Percentiles rank a stretch among this genome's conserved stretches.
Evolutionary conservation across 1,284 basidiomycete genomes (phyloP).

Genomic region (Vanrija pseudolonga): DNA sequence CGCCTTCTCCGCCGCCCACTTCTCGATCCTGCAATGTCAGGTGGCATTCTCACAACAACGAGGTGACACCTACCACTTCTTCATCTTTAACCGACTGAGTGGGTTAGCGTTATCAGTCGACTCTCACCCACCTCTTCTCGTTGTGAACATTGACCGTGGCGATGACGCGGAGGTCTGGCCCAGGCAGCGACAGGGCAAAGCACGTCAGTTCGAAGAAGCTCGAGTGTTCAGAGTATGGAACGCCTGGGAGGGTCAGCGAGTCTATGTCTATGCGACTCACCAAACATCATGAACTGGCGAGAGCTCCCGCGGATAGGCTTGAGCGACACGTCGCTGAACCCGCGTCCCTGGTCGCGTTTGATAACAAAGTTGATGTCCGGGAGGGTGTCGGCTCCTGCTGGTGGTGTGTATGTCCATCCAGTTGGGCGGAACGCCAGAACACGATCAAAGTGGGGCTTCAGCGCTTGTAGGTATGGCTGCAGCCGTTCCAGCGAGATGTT

Average conservation of each 20-base stretch:
- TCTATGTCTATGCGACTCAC: constrained; percentile 39
- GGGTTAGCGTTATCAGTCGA: background rate
- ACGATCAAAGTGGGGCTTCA: constrained; percentile 67
- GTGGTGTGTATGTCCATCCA: constrained; percentile 83
- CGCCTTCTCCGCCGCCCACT: constrained; percentile 77
- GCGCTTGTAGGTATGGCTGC: constrained; percentile 70
- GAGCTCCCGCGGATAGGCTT: constrained; percentile 70
- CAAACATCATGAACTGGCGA: constrained; percentile 66
- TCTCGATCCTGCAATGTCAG: constrained; percentile 63
- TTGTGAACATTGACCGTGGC: constrained; percentile 93
- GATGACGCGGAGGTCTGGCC: constrained; percentile 65
- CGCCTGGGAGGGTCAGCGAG: constrained; percentile 51
- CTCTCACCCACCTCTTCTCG: constrained; percentile 54
- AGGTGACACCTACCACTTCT: constrained; percentile 53
- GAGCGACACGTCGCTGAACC: constrained; percentile 66
- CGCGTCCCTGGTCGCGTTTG: constrained; percentile 59
- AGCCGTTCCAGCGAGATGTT: constrained; percentile 75
- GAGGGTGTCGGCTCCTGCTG: constrained; percentile 61
- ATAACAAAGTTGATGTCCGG: constrained; percentile 67
- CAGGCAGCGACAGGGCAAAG: constrained; percentile 83
- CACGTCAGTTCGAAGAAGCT: constrained; percentile 91
- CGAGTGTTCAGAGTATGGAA: constrained; percentile 95
- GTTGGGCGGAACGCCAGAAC: constrained; percentile 85
- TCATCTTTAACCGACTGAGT: constrained; percentile 69
- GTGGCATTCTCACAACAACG: background rate